Evolutionary conservation across 2,329 filamentous ascomycete species (phyloP), one percentile per base, ranked within the genome.

Genomic region (Neonectria magnoliae): DNA sequence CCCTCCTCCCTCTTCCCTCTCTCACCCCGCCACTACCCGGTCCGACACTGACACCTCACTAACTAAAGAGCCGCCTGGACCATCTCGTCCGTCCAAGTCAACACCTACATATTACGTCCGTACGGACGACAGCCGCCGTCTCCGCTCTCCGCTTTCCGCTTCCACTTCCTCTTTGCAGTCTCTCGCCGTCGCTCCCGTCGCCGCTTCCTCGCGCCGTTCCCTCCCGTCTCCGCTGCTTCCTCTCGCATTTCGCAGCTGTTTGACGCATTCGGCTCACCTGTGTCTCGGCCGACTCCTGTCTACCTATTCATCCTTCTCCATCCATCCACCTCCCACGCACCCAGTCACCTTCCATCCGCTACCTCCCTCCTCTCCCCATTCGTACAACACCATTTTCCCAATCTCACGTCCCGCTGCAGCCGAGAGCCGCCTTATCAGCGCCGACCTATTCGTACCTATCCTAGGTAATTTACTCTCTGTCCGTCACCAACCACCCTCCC

Each of bases 341-440:
- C 47, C 27, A 27, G 47, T 50, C 47, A 27, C n/a, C 27, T 10
- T 31, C 11, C 44, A 25, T 25, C 44, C 44, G 44, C 22, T 47
- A 50, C 27, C 27, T 33, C 29, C 9, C 47, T 27, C 47, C 27
- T 33, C 29, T 13, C 47, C 47, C 47, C 27, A 50, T 50, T 31
- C 47, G 29, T 50, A 50, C 47, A 50, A 50, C 25, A 13, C 47
- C 14, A 31, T 50, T 50, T 50, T 51, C 48, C 27, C 48, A 51
- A 51, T 50, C 27, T 33, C 47, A 33, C 3, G 6, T 51, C 29
- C n/a, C 29, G 48, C 48, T n/a, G 20, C 48, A 51, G 48, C 48
- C 48, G 48, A 51, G 44, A 29, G 48, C 48, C 48, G 48, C 48
- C 48, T 51, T 51, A 51, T 51, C 29, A 51, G n/a, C 48, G 20